Evolutionary conservation across 371 early-diverging fungal species (phyloP).

Genomic region (Fennellomyces sp.): DNA sequence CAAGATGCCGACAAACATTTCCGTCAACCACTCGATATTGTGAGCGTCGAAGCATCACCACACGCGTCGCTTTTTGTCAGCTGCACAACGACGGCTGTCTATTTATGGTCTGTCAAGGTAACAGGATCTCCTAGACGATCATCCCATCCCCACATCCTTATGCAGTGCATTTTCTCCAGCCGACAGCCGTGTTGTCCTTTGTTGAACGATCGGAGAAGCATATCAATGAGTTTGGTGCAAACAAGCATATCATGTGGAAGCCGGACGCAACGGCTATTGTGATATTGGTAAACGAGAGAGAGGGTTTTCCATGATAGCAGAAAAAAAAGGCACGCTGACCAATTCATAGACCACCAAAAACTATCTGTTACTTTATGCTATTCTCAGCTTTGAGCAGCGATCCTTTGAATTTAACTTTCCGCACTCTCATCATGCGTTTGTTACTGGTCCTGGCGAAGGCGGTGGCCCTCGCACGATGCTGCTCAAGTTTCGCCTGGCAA

Average conservation of each 20-base stretch:
- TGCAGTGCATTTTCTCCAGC: slow-evolving; percentile 20
- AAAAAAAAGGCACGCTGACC: neutral
- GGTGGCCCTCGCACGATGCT: slow-evolving; percentile 45
- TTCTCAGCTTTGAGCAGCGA: slow-evolving; percentile 44
- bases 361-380: slow-evolving; percentile 46
- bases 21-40: slow-evolving; percentile 27
- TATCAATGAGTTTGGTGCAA: slow-evolving; percentile 50
- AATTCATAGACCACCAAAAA: slow-evolving; percentile 40
- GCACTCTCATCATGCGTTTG: slow-evolving; percentile 37
- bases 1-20: slow-evolving; percentile 17
- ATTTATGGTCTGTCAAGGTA: slow-evolving; percentile 59
- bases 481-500: slow-evolving; percentile 46
- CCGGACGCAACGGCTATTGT: slow-evolving; percentile 46
- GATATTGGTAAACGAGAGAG: slow-evolving; percentile 28
- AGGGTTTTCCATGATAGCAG: neutral
- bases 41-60: slow-evolving; percentile 32
- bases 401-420: slow-evolving; percentile 50
- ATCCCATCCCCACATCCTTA: neutral
- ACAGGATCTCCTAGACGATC: no score
- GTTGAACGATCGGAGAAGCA: slow-evolving; percentile 52
- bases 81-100: slow-evolving; percentile 36
- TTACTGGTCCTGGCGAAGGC: slow-evolving; percentile 54
- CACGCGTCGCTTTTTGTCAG: slow-evolving; percentile 54
- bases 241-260: slow-evolving; percentile 44
- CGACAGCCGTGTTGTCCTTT: slow-evolving; percentile 43